These are phyloP conservation scores for Periconia macrospinosa DNA, from an alignment of 2,329 filamentous ascomycete species.

Conservation along the genomic window DNA sequence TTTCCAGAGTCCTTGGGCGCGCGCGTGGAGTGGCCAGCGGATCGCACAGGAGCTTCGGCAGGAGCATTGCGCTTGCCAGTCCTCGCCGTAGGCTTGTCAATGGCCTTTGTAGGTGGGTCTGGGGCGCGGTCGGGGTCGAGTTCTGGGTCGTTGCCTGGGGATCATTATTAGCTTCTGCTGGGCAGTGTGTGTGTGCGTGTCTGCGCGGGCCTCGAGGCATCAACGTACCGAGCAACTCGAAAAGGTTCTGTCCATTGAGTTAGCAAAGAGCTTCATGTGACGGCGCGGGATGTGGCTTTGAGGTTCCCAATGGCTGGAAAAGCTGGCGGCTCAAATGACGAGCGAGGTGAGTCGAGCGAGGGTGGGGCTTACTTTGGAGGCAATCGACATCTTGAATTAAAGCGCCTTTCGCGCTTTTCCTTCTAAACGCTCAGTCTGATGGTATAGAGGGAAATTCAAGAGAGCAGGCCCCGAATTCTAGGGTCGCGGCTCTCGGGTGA, in stretches of 20 bases:
- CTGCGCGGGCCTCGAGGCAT: slow-evolving; percentile 6
- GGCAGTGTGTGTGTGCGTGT: slow-evolving; percentile 24
- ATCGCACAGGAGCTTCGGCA: slow-evolving; percentile 64
- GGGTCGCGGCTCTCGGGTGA: slow-evolving; percentile 44
- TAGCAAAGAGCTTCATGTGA: slow-evolving; percentile 29
- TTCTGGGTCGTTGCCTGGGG: slow-evolving; percentile 68
- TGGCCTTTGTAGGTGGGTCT: slow-evolving; percentile 79
- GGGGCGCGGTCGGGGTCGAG: slow-evolving; percentile 74
- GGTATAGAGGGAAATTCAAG: slow-evolving; percentile 27
- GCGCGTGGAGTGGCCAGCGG: slow-evolving; percentile 39
- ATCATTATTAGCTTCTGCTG: slow-evolving; percentile 3
- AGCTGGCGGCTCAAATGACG: background rate
- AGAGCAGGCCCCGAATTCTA: slow-evolving; percentile 44
- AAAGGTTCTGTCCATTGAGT: slow-evolving; percentile 74
- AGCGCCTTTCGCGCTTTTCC: slow-evolving; percentile 50
- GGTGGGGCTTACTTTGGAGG: slow-evolving; percentile 45
- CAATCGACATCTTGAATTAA: slow-evolving; percentile 45
- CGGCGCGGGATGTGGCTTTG: slow-evolving; percentile 1
- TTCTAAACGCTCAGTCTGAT: slow-evolving; percentile 47
- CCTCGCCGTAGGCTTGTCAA: slow-evolving; percentile 79
- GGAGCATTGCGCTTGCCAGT: slow-evolving; percentile 85
- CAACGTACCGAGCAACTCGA: slow-evolving; percentile 90
- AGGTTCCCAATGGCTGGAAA: slow-evolving; percentile 12
- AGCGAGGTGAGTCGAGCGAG: slow-evolving; percentile 9
- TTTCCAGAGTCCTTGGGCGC: slow-evolving; percentile 56